Evolutionary conservation across 75 land plant species (phyloP).

Genomic region (Pinus tabuliformis): DNA sequence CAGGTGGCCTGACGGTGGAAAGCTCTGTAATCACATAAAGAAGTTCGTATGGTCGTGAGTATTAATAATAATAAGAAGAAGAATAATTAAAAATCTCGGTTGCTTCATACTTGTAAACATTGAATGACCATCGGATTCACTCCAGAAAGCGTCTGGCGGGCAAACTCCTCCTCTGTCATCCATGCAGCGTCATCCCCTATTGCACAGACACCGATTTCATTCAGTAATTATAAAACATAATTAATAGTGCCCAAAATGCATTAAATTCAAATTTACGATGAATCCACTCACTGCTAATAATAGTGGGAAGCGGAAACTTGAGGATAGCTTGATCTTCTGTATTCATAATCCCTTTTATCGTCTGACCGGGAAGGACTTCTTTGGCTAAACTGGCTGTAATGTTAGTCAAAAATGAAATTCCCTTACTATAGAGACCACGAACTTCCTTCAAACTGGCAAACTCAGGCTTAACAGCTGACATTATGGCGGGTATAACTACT

Average conservation of each 20-base stretch:
- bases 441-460: slow-evolving; percentile 15
- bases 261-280: too few species aligned
- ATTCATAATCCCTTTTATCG: neutral
- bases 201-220: neutral
- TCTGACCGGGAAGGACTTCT: neutral
- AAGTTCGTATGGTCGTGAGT: too few species aligned
- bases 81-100: too few species aligned
- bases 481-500: neutral
- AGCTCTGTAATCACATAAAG: too few species aligned
- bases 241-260: neutral
- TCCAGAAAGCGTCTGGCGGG: slow-evolving; percentile 33
- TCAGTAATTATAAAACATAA: neutral
- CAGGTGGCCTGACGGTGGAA: too few species aligned
- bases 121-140: too few species aligned
- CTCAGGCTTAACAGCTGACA: neutral
- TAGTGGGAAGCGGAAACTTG: slow-evolving; percentile 2
- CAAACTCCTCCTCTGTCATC: slow-evolving; percentile 32
- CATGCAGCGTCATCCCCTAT: slow-evolving; percentile 20
- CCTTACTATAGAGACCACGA: slow-evolving; percentile 5
- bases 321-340: neutral
- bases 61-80: too few species aligned
- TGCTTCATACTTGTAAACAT: too few species aligned
- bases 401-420: too few species aligned
- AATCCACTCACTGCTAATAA: neutral
- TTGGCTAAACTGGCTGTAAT: too few species aligned